Conservation (phyloP, 2,329 filamentous ascomycete species). For the Arachnomyces sp. region DNA sequence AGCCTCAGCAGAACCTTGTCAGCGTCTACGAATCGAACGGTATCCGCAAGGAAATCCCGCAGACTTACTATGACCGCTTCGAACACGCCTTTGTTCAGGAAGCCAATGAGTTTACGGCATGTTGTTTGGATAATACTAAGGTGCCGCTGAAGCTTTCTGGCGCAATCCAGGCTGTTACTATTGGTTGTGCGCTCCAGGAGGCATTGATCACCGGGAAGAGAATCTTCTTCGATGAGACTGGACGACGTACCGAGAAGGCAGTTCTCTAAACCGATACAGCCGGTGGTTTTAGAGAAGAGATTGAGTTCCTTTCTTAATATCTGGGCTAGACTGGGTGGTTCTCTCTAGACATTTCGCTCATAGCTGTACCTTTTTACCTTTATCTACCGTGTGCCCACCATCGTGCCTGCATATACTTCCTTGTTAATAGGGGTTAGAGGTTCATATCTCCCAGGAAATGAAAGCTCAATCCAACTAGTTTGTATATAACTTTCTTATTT, state of each 20-base stretch:
- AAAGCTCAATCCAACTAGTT: too few species aligned
- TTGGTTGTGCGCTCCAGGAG: slow-evolving; percentile 54
- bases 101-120: slow-evolving; percentile 54
- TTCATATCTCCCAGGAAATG: too few species aligned
- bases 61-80: slow-evolving; percentile 56
- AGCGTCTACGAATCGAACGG: slow-evolving; percentile 47
- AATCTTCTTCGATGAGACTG: slow-evolving; percentile 51
- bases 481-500: too few species aligned
- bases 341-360: too few species aligned
- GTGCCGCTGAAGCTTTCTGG: slow-evolving; percentile 50
- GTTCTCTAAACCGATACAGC: slow-evolving; percentile 24
- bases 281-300: slow-evolving; percentile 7
- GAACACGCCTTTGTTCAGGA: slow-evolving; percentile 56
- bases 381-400: too few species aligned
- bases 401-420: too few species aligned
- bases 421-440: too few species aligned
- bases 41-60: slow-evolving; percentile 52
- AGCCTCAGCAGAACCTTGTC: slow-evolving; percentile 49
- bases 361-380: too few species aligned
- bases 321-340: neutral
- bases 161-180: slow-evolving; percentile 51
- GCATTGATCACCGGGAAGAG: slow-evolving; percentile 47
- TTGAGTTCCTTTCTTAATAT: slow-evolving; percentile 6
- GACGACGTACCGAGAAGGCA: slow-evolving; percentile 37
- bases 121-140: slow-evolving; percentile 47